Evolutionary conservation across 805 yeast species (phyloP).

Genomic region (Isabelozyma rhagii): DNA sequence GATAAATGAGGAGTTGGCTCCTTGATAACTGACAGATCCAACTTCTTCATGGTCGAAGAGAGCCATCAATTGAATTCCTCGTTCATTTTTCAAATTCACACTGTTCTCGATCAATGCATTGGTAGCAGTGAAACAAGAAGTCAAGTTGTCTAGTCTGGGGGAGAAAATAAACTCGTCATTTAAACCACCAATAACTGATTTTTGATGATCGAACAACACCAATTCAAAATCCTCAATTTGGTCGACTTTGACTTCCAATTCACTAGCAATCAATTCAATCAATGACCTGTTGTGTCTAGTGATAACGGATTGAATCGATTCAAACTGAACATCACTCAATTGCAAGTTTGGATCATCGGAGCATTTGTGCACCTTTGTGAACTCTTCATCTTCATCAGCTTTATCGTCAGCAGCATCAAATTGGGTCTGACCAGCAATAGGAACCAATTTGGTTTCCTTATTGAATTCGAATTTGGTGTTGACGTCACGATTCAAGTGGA

Average conservation of each 20-base stretch:
- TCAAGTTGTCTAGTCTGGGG: constrained; percentile 87
- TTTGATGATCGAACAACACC: constrained; percentile 79
- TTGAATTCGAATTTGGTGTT: constrained; percentile 82
- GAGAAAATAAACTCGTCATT: constrained; percentile 88
- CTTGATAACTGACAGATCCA: constrained; percentile 92
- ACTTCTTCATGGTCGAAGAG: constrained; percentile 95
- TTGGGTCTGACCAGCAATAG: constrained; percentile 67
- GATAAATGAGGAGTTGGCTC: constrained; percentile 90
- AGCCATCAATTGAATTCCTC: constrained; percentile 70
- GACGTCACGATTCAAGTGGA: constrained; percentile 79
- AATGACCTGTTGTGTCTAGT: constrained; percentile 77
- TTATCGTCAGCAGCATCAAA: constrained; percentile 15
- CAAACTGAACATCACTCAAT: constrained; percentile 52
- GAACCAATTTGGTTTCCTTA: constrained; percentile 80
- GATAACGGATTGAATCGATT: constrained; percentile 60
- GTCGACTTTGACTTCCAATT: constrained; percentile 47
- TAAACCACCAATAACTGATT: constrained; percentile 81
- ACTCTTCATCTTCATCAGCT: constrained; percentile 3
- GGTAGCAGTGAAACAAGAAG: constrained; percentile 79
- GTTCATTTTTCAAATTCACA: constrained; percentile 39
- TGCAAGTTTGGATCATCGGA: constrained; percentile 49
- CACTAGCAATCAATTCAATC: constrained; percentile 64
- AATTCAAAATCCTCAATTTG: constrained; percentile 89
- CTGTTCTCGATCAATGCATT: constrained; percentile 58
- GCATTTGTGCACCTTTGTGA: constrained; percentile 24